Conservation (phyloP, 2,329 filamentous ascomycete species). For the Penicillium sp. region DNA sequence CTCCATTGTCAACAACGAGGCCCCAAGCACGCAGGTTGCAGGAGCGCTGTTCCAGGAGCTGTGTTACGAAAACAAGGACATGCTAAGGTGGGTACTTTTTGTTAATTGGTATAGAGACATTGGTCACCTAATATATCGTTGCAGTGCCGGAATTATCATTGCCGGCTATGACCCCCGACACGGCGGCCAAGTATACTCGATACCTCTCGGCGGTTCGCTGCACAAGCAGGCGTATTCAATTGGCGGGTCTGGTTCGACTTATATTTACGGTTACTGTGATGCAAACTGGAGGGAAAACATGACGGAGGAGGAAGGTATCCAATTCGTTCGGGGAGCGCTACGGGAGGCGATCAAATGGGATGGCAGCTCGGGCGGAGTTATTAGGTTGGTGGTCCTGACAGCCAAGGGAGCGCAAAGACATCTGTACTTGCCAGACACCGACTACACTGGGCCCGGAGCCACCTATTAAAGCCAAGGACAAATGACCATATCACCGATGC, state of each 20-base stretch:
- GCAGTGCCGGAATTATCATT: constrained; percentile 93
- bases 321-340: constrained; percentile 90
- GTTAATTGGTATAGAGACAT: background rate
- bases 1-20: constrained; percentile 84
- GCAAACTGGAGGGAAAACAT: constrained; percentile 94
- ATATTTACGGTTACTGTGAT: constrained; percentile 99
- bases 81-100: constrained; percentile 69
- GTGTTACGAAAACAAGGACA: constrained; percentile 97
- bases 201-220: constrained; percentile 92
- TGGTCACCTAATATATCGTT: constrained; percentile 5
- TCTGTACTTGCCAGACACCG: constrained; percentile 91
- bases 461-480: constrained; percentile 31
- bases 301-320: constrained; percentile 86
- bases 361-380: constrained; percentile 96
- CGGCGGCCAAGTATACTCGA: constrained; percentile 96
- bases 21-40: constrained; percentile 91
- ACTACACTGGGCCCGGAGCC: constrained; percentile 76
- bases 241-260: constrained; percentile 94
- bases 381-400: constrained; percentile 95
- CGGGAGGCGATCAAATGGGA: constrained; percentile 99
- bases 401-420: constrained; percentile 88
- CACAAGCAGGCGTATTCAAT: constrained; percentile 98
- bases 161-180: constrained; percentile 96
- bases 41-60: constrained; percentile 97
- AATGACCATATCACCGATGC: constrained; percentile 20